Conservation (phyloP, 805 yeast species). For the Tetrapisispora pingtungensis region DNA sequence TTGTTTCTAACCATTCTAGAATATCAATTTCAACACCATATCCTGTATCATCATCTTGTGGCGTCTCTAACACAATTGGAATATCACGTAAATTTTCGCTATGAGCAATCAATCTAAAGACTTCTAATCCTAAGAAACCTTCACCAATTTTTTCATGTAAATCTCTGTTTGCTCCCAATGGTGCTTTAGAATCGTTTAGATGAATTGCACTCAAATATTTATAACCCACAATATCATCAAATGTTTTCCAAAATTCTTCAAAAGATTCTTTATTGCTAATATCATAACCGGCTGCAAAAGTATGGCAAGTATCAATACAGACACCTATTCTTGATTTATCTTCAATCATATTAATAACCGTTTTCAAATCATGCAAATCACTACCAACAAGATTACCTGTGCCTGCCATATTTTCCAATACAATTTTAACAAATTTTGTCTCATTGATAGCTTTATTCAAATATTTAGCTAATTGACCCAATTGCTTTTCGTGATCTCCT, state of each 20-base stretch:
- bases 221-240: conserved; percentile 65
- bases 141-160: conserved; percentile 82
- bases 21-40: conserved; percentile 78
- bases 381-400: conserved; percentile 88
- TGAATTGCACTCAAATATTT: conserved; percentile 74
- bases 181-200: conserved; percentile 91
- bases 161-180: conserved; percentile 81
- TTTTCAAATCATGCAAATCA: conserved; percentile 58
- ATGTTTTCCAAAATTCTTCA: conserved; percentile 61
- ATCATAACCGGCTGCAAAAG: conserved; percentile 95
- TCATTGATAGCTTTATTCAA: conserved; percentile 68
- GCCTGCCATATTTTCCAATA: conserved; percentile 97
- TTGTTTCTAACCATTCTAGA: conserved; percentile 61
- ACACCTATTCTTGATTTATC: conserved; percentile 85
- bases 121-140: conserved; percentile 83
- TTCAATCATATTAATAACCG: conserved; percentile 69
- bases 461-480: conserved; percentile 61
- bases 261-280: conserved; percentile 50
- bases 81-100: conserved; percentile 47
- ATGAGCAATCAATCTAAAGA: conserved; percentile 70
- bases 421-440: conserved; percentile 74
- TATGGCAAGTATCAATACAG: conserved; percentile 92
- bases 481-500: conserved; percentile 56
- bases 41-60: conserved; percentile 55
- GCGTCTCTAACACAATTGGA: conserved; percentile 85